A percentile compares a stretch with the other conserved stretches of the same genome.
Conservation (phyloP, 371 early-diverging fungal genomes). For the Chytridium lagenaria region DNA sequence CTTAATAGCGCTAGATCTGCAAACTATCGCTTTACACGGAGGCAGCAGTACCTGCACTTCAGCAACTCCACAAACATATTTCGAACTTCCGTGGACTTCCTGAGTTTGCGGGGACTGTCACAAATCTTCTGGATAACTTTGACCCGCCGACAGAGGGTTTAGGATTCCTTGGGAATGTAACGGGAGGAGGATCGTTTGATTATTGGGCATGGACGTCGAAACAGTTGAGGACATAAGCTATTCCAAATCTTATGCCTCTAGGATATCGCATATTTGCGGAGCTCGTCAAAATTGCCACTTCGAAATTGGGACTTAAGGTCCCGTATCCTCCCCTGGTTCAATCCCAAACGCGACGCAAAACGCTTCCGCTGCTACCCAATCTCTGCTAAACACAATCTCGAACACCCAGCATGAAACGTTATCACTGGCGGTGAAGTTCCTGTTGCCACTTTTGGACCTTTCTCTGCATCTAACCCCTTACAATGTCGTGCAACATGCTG, state of each 20-base stretch:
- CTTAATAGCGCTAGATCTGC: constrained; percentile 62
- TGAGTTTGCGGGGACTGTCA: constrained; percentile 37
- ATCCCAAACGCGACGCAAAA: constrained; percentile 11
- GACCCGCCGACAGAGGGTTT: constrained; percentile 24
- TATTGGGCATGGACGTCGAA: constrained; percentile 86
- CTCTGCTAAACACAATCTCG: constrained; percentile 33
- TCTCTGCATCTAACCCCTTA: constrained; percentile 41
- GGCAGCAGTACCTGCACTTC: constrained; percentile 68
- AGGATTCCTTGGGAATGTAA: constrained; percentile 25
- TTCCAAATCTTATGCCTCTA: neutral
- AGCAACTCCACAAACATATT: constrained; percentile 74
- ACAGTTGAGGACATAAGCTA: constrained; percentile 59
- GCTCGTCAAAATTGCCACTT: constrained; percentile 68
- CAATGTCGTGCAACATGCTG: constrained; percentile 79
- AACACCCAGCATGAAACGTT: constrained; percentile 31
- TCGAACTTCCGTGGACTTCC: constrained; percentile 44
- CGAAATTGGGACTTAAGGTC: constrained; percentile 69
- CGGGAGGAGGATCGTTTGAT: constrained; percentile 67
- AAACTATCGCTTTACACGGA: constrained; percentile 72
- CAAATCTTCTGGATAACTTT: constrained; percentile 2
- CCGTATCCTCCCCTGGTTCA: constrained; percentile 63
- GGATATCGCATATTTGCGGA: constrained; percentile 78
- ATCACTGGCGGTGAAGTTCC: constrained; percentile 38
- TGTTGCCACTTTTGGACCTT: constrained; percentile 38
- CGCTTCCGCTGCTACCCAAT: constrained; percentile 20